These are phyloP conservation scores for Xerocomellus intermedius DNA, from an alignment of 768 basidiomycete genomes.

Conservation along the genomic window DNA sequence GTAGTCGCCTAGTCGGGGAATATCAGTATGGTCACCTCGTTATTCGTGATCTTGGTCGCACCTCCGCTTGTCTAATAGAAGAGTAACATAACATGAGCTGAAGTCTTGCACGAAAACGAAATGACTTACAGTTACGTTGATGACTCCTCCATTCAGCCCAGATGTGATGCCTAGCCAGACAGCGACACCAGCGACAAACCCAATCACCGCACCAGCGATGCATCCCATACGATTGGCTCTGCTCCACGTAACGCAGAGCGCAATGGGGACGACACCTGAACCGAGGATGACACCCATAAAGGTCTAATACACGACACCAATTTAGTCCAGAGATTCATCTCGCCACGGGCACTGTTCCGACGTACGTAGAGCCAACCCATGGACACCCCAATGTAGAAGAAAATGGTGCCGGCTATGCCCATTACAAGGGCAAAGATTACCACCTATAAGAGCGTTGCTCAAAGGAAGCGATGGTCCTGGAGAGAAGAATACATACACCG, in stretches of 20 bases:
- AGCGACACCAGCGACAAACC: conserved; percentile 66
- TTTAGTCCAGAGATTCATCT: neutral
- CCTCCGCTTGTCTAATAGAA: conserved; percentile 49
- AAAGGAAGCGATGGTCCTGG: neutral
- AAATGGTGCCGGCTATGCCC: conserved; percentile 80
- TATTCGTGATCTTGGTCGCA: conserved; percentile 31
- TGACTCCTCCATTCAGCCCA: conserved; percentile 61
- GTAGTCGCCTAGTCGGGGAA: conserved; percentile 38
- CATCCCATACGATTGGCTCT: conserved; percentile 87
- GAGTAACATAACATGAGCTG: neutral
- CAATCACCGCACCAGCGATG: conserved; percentile 66
- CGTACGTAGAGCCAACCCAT: conserved; percentile 92
- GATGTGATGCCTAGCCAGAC: conserved; percentile 87
- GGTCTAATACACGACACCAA: conserved; percentile 43
- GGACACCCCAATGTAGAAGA: conserved; percentile 87
- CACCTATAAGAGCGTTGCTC: conserved; percentile 41
- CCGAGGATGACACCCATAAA: conserved; percentile 90
- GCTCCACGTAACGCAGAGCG: conserved; percentile 80
- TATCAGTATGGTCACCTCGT: neutral
- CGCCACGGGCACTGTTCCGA: conserved; percentile 7
- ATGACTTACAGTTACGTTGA: conserved; percentile 62
- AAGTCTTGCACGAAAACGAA: neutral
- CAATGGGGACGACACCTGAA: conserved; percentile 84
- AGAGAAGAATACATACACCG: conserved; percentile 43
- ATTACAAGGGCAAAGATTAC: conserved; percentile 71